Evolutionary conservation across 768 basidiomycete species (phyloP).

Genomic region (Boletus reticuloceps): DNA sequence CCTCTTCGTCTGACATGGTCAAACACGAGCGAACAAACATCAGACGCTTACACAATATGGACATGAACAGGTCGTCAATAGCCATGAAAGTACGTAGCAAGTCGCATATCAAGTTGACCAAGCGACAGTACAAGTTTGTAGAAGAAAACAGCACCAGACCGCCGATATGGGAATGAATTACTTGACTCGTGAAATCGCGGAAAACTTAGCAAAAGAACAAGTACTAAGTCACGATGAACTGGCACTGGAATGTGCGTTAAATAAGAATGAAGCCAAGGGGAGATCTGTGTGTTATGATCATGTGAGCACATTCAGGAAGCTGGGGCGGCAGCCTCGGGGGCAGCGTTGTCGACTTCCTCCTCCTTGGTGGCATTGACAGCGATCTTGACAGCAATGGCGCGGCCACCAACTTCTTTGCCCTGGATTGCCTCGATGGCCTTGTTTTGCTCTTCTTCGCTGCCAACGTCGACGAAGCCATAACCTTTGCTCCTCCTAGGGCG

Average conservation of each 20-base stretch:
- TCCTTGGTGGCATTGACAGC: constrained; percentile 82
- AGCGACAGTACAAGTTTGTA: constrained; percentile 32
- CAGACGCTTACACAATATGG: constrained; percentile 6
- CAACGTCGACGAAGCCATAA: constrained; percentile 97
- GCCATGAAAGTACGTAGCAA: constrained; percentile 28
- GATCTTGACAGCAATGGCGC: constrained; percentile 89
- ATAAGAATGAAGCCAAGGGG: constrained; percentile 26
- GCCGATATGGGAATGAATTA: constrained; percentile 23
- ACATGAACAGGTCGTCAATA: constrained; percentile 28
- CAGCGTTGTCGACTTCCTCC: constrained; percentile 46
- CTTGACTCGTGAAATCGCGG: constrained; percentile 35
- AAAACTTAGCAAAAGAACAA: constrained; percentile 36
- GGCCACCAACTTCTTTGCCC: constrained; percentile 84
- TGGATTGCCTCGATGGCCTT: constrained; percentile 86
- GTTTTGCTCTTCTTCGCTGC: constrained; percentile 81
- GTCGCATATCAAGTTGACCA: constrained; percentile 24
- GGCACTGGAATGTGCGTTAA: constrained; percentile 24
- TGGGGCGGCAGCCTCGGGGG: constrained; percentile 31
- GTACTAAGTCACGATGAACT: constrained; percentile 32
- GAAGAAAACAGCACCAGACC: constrained; percentile 49
- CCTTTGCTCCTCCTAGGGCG: constrained; percentile 89
- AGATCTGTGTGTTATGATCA: constrained; percentile 20
- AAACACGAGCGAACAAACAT: constrained; percentile 20
- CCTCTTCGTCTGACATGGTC: constrained; percentile 70
- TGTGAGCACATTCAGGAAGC: constrained; percentile 19